Evolutionary conservation across 2,329 filamentous ascomycete genomes (phyloP).

Genomic region (Bertia moriformis): DNA sequence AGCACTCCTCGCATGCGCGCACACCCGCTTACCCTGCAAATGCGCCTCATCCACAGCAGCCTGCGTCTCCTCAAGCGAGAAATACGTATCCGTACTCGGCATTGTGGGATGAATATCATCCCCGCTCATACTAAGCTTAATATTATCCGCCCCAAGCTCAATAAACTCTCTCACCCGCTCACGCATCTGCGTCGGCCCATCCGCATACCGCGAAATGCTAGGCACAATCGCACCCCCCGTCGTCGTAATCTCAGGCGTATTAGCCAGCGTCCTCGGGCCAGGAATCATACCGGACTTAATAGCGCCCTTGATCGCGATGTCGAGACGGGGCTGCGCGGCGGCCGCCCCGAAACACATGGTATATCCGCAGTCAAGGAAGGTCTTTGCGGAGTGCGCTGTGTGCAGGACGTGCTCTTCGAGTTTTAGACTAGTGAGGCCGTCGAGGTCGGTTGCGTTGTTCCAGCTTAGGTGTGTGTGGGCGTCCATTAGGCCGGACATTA

Average conservation of each 20-base stretch:
- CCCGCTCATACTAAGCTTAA: slow-evolving; percentile 26
- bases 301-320: slow-evolving; percentile 28
- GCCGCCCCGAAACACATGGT: slow-evolving; percentile 33
- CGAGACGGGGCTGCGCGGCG: slow-evolving; percentile 26
- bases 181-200: slow-evolving; percentile 23
- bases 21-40: slow-evolving; percentile 18
- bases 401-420: slow-evolving; percentile 30
- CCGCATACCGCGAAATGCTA: slow-evolving; percentile 15
- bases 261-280: slow-evolving; percentile 29
- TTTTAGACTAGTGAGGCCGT: slow-evolving; percentile 20
- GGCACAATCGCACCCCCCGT: slow-evolving; percentile 26
- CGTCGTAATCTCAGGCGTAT: slow-evolving; percentile 29
- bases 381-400: slow-evolving; percentile 23
- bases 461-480: slow-evolving; percentile 31
- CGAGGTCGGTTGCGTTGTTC: slow-evolving; percentile 27
- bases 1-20: slow-evolving; percentile 25
- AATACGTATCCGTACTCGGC: slow-evolving; percentile 25
- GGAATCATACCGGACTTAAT: slow-evolving; percentile 31
- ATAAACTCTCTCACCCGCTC: slow-evolving; percentile 17
- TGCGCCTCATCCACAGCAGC: slow-evolving; percentile 31
- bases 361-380: slow-evolving; percentile 30
- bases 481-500: slow-evolving; percentile 33
- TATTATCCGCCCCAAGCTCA: slow-evolving; percentile 22
- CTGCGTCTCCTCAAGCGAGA: slow-evolving; percentile 25
- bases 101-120: slow-evolving; percentile 8